A percentile compares a stretch with the other conserved stretches of the same genome.
phyloP scores from a whole-genome alignment of 2,329 filamentous ascomycete genomes.

The Ceratocystis colombiana region DNA sequence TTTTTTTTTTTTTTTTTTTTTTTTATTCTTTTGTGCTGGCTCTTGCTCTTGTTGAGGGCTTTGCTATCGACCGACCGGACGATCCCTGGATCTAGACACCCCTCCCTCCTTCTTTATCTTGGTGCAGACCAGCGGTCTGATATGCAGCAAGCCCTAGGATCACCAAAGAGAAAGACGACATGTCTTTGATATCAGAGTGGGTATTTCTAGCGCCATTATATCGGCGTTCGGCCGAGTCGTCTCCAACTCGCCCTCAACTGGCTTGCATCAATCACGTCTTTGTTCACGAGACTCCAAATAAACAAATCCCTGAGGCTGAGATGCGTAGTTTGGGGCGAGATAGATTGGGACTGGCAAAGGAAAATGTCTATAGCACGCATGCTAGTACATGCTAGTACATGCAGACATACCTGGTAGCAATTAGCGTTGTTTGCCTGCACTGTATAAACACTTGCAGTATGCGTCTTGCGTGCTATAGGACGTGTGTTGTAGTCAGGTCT shows the following conservation, averaged over 20 bases:
- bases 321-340: not conserved
- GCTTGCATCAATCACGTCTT: too few species aligned
- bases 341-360: not conserved
- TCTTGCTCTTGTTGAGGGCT: not conserved
- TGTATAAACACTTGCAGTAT: not conserved
- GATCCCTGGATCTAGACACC: not conserved
- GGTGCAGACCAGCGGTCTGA: slow-evolving; percentile 7
- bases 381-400: too few species aligned
- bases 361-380: not conserved
- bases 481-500: not conserved
- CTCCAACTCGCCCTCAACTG: not conserved
- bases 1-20: too few species aligned
- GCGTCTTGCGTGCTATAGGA: slow-evolving; percentile 1
- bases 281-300: not conserved
- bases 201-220: not conserved
- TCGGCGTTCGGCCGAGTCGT: slow-evolving; percentile 2
- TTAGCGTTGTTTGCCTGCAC: not conserved
- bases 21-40: too few species aligned
- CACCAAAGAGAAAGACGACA: not conserved
- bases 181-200: not conserved
- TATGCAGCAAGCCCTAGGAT: not conserved
- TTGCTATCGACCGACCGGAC: not conserved
- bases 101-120: not conserved
- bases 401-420: not conserved
- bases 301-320: not conserved